Base-by-base conservation (phyloP, 305 asterid genomes). In the Nicotiana rustica region DNA sequence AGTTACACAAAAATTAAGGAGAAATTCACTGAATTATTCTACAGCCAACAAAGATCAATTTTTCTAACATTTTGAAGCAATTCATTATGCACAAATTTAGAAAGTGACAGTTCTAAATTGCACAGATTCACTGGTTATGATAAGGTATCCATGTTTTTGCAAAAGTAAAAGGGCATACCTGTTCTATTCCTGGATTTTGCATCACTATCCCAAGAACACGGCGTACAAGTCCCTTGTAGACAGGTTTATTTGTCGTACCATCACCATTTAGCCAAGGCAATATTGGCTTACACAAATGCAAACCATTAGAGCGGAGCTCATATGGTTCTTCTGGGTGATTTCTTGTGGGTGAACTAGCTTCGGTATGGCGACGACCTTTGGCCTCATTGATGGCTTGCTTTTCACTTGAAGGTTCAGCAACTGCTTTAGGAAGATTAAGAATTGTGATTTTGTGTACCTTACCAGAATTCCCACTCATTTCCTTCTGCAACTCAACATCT, bases 101-200 rank as follows among this genome's bases (percentile, higher is more conserved):
- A 57, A 67, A 70, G 77, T 73, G 59, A 75, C 35, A 52, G 47
- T 75, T 52, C 47, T 15, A 75, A 75, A 75, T 75, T 52, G 47
- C 65, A 52, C 29, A 73, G 19, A 73, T 71, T 71, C 59, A 44
- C 36, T 38, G 78, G 13, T 10, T n/a, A 71, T 21, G 79, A 73
- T 47, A 36, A 49, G 41, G 21, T 73, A 47, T 49, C 19, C 12
- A 47, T 25, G 79, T 25, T 84, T 44, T 21, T 33, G 31, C 35
- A 17, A 0, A 73, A 25, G 83, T 47, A 65, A 80, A 75, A 81
- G 68, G 35, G 70, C 83, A 83, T 83, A 96, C 99, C 95, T 94
- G 97, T 68, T 92, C 82, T 82, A 93, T 94, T 87, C 97, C 99
- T 25, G 99, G 98, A 89, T 93, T 92, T 89, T 93, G 98, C 98